phyloP scores from a whole-genome alignment of 495 filamentous ascomycete genomes.

The Lindgomyces ingoldianus region DNA sequence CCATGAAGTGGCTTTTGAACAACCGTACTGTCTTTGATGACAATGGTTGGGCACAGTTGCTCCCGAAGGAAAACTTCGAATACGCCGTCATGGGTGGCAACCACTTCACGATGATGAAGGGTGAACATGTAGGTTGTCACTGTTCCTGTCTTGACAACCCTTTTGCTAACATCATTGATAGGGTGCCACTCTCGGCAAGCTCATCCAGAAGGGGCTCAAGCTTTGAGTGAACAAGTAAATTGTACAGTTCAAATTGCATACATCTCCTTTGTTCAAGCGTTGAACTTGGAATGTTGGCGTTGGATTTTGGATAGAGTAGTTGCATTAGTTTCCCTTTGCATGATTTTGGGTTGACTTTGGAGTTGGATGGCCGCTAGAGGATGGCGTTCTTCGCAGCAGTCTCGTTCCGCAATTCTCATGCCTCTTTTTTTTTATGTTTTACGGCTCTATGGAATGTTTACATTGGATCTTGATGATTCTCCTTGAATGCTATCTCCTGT shows the following conservation, averaged over 20 bases:
- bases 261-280: constrained; percentile 26
- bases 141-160: background rate
- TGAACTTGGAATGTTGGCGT: constrained; percentile 31
- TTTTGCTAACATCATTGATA: constrained; percentile 31
- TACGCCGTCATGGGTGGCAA: constrained; percentile 66
- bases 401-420: background rate
- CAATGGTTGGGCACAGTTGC: constrained; percentile 77
- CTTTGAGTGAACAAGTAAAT: constrained; percentile 21
- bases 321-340: constrained; percentile 3
- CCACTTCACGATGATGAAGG: constrained; percentile 74
- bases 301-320: background rate
- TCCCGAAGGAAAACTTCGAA: constrained; percentile 63
- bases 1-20: constrained; percentile 76
- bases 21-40: constrained; percentile 76
- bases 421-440: background rate
- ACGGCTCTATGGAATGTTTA: background rate
- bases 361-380: background rate
- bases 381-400: background rate
- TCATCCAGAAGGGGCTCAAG: constrained; percentile 38
- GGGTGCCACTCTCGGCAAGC: constrained; percentile 40
- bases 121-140: constrained; percentile 51
- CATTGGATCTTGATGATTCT: constrained; percentile 11
- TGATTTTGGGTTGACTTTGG: background rate
- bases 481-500: background rate
- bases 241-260: constrained; percentile 16